Evolutionary conservation across 306 rosid species (phyloP).

Genomic region (Gleditsia sinensis): DNA sequence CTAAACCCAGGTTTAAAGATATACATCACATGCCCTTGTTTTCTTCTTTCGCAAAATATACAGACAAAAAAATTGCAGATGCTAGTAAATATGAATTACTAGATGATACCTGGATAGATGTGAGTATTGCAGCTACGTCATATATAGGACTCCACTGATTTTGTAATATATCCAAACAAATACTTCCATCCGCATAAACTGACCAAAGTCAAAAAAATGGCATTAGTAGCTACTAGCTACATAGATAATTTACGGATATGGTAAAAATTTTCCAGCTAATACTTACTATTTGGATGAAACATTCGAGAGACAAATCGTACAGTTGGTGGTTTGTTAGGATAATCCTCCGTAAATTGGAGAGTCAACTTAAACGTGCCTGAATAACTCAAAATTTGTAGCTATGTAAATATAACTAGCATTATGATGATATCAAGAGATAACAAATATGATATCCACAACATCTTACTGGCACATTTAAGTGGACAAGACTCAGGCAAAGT

Average conservation of each 20-base stretch:
- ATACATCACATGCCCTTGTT: background rate
- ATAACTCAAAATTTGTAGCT: conserved; percentile 38
- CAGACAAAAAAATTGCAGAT: background rate
- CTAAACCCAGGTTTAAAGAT: background rate
- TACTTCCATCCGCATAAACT: conserved; percentile 74
- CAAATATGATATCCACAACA: conserved; percentile 21
- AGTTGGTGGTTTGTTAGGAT: conserved; percentile 92
- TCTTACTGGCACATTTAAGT: background rate
- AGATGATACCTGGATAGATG: conserved; percentile 58
- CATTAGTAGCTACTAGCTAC: conserved; percentile 3
- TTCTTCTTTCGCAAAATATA: background rate
- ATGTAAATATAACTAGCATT: conserved; percentile 25
- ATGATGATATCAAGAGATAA: conserved; percentile 20
- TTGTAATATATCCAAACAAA: conserved; percentile 63
- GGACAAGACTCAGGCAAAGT: too few species aligned
- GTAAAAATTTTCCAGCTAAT: conserved; percentile 5
- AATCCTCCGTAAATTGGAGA: conserved; percentile 85
- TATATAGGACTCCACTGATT: conserved; percentile 73
- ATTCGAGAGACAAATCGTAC: conserved; percentile 90
- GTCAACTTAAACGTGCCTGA: conserved; percentile 90
- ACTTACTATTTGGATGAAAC: conserved; percentile 96
- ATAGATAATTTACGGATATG: background rate
- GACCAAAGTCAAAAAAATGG: conserved; percentile 23
- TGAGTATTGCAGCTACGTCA: conserved; percentile 69
- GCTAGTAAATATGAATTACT: conserved; percentile 4